Evolutionary conservation across 257 asterid genomes (phyloP), one percentile per base, ranked within the genome.

Genomic region (Phtheirospermum japonicum): DNA sequence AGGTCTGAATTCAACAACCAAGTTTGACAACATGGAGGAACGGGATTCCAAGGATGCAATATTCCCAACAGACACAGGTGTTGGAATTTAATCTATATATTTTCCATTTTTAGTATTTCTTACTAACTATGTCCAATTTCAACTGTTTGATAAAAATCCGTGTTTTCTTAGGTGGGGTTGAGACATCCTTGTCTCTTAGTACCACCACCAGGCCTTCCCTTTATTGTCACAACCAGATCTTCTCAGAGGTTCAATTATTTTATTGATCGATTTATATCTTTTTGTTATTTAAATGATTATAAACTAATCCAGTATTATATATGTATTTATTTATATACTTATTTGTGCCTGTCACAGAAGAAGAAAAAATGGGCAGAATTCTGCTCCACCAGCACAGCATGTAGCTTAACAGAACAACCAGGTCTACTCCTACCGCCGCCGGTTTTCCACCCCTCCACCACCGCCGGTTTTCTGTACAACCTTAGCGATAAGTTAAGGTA

Each of bases 181-280:
- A 73, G 69, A 71, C 67, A 37, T 77, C 79, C 36, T 71, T 77
- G 64, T 73, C 82, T 50, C 79, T 77, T 26, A 67, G 77, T 23
- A 23, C 28, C 28, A 23, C 28, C 3, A 23, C 28, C 26, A 65
- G 20, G 51, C 66, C 72, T 61, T 56, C 79, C 26, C 28, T 23
- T 23, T 23, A 23, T 23, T 23, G 3, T 23, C 52, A 39, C 10
- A 3, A 3, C 2, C 2, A 23, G 28, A 23, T 23, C 28, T 64
- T 57, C 12, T 52, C 68, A 63, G 69, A 76, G 69, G 79, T 74
- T 17, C 11, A 13, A 37, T 48, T 57, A 4, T 7, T 39, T 49
- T 57, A 20, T 12, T 19, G 1, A 23, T 1, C 3, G 3, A 1
- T 23, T 1, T 23, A 1, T 23, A 23, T 23, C 1, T 23, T 23